Conservation (phyloP, 768 basidiomycete species). For the Postia placenta region DNA sequence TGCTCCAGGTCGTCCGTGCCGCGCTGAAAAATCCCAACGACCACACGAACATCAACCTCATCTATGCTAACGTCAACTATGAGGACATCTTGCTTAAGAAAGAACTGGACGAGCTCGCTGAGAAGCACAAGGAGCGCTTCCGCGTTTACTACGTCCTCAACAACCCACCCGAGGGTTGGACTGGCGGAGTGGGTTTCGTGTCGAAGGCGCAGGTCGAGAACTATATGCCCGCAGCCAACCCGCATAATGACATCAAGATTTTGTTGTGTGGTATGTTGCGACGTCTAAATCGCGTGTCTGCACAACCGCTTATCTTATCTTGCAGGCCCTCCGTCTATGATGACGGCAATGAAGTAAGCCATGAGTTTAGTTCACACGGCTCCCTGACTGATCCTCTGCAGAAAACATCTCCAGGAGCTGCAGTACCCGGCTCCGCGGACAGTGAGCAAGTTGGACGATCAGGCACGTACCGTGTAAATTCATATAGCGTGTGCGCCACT, state of each 20-base stretch:
- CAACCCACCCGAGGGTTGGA: constrained; percentile 86
- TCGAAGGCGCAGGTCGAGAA: constrained; percentile 86
- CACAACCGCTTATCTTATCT: not conserved
- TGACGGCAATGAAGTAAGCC: constrained; percentile 70
- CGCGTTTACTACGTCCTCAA: constrained; percentile 89
- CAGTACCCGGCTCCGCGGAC: constrained; percentile 84
- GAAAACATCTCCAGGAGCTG: constrained; percentile 86
- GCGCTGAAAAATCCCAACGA: constrained; percentile 86
- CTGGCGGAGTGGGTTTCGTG: constrained; percentile 88
- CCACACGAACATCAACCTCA: constrained; percentile 74
- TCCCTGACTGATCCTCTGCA: constrained; percentile 23
- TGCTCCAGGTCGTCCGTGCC: constrained; percentile 98
- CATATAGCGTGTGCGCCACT: not conserved
- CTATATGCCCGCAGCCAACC: constrained; percentile 56
- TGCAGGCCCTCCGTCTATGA: constrained; percentile 70
- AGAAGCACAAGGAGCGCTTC: constrained; percentile 60
- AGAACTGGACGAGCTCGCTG: constrained; percentile 78
- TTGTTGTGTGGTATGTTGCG: constrained; percentile 69
- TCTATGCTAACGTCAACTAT: constrained; percentile 93
- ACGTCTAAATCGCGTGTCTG: not conserved
- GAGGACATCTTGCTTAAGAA: constrained; percentile 90
- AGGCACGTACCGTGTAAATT: constrained; percentile 40
- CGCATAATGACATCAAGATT: constrained; percentile 64
- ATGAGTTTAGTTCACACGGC: not conserved
- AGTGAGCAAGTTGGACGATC: constrained; percentile 89